Evolutionary conservation across 2,329 filamentous ascomycete genomes (phyloP).

Genomic region (Cladorrhinum sp.): DNA sequence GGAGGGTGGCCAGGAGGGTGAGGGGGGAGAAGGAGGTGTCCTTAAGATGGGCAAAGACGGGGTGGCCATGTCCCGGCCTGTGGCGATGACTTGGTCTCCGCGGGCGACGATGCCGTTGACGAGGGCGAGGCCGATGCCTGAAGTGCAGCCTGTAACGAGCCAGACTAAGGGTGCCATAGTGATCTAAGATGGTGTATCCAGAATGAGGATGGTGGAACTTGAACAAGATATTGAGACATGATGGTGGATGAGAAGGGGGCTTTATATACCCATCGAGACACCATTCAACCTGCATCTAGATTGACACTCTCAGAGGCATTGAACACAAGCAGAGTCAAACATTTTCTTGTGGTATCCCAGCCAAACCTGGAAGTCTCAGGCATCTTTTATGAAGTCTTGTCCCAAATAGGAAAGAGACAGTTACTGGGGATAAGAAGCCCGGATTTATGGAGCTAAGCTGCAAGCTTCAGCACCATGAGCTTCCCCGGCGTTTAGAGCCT

Average conservation of each 20-base stretch:
- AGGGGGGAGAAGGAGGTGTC: not conserved
- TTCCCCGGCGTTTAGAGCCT: not conserved
- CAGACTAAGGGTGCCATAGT: slow-evolving; percentile 20
- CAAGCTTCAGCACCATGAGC: not conserved
- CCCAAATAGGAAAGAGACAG: not conserved
- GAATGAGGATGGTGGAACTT: not conserved
- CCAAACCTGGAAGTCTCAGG: not conserved
- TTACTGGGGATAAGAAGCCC: not conserved
- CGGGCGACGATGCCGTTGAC: slow-evolving; percentile 12
- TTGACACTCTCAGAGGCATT: not conserved
- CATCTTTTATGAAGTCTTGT: not conserved
- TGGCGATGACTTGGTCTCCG: slow-evolving; percentile 25
- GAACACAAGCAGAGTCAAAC: not conserved
- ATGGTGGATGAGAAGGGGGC: not conserved
- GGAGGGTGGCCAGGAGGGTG: slow-evolving; percentile 19
- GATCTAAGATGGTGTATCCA: not conserved
- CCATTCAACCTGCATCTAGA: not conserved
- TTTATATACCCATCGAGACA: not conserved
- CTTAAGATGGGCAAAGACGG: slow-evolving; percentile 7
- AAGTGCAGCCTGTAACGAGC: slow-evolving; percentile 27
- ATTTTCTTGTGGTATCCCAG: not conserved
- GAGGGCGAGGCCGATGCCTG: slow-evolving; percentile 20
- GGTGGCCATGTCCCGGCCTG: slow-evolving; percentile 17
- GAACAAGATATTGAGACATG: not conserved
- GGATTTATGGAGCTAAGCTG: not conserved